Conservation (phyloP, 108 stramenopile genomes). For the Discostella stelligeroides region DNA sequence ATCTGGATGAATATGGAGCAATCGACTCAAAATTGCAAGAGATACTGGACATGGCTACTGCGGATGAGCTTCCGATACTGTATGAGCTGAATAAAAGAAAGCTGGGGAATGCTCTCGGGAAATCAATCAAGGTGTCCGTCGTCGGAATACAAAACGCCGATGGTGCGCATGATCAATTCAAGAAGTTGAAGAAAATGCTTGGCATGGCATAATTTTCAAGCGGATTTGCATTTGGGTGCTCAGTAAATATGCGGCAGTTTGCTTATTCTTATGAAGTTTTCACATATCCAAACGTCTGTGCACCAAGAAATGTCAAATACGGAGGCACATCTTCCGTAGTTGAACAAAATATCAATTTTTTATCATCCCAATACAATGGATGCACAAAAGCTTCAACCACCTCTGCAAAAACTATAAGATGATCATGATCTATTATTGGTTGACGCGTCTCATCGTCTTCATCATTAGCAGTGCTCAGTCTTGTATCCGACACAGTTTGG, state of each 20-base stretch:
- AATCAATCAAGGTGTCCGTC: conserved; percentile 85
- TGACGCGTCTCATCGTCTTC: background rate
- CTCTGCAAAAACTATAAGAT: conserved; percentile 57
- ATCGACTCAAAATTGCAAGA: conserved; percentile 87
- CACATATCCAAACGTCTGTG: conserved; percentile 70
- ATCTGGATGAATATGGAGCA: conserved; percentile 87
- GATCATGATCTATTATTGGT: conserved; percentile 53
- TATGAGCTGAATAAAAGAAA: conserved; percentile 85
- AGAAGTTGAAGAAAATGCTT: conserved; percentile 62
- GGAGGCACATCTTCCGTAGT: conserved; percentile 35
- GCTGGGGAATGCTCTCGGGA: conserved; percentile 90
- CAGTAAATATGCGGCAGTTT: too few relatives aligned
- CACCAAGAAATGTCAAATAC: conserved; percentile 72
- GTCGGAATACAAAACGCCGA: conserved; percentile 92
- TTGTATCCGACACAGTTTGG: background rate
- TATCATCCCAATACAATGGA: conserved; percentile 57
- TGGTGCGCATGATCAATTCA: conserved; percentile 91
- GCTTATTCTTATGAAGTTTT: background rate
- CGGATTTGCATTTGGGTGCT: too few relatives aligned
- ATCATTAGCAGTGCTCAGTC: background rate
- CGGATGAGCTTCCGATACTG: conserved; percentile 75
- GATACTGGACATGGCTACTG: conserved; percentile 75
- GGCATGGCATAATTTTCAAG: conserved; percentile 7
- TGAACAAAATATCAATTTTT: conserved; percentile 58
- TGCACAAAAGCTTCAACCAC: conserved; percentile 59